Evolutionary conservation across 1,284 basidiomycete species (phyloP).

Genomic region (Bondarzewia mesenterica): DNA sequence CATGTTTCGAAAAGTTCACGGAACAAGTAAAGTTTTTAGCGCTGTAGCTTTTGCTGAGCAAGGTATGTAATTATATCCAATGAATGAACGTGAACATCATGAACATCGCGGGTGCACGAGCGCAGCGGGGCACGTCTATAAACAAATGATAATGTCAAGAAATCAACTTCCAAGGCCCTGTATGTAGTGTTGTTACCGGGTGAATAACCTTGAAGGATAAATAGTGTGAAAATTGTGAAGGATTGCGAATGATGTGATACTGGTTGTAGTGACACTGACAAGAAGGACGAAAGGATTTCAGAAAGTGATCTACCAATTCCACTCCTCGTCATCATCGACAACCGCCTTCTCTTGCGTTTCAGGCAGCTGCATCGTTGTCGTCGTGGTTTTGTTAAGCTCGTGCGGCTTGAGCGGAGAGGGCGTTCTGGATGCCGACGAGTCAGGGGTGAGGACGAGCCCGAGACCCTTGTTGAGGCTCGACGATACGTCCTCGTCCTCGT

Average conservation of each 20-base stretch:
- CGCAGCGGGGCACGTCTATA: too few relatives aligned
- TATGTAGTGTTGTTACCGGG: too few relatives aligned
- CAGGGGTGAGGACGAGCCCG: slow-evolving; percentile 22
- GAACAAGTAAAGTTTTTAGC: too few relatives aligned
- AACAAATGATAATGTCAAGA: too few relatives aligned
- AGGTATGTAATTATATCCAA: too few relatives aligned
- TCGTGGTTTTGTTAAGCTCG: slow-evolving; percentile 5
- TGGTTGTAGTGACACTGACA: neutral
- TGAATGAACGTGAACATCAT: too few relatives aligned
- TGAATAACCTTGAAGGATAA: too few relatives aligned
- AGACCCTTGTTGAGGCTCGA: slow-evolving; percentile 9
- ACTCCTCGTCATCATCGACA: slow-evolving; percentile 39
- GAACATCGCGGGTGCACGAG: too few relatives aligned
- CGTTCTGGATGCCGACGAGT: slow-evolving; percentile 13
- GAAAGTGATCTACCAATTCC: slow-evolving; percentile 45
- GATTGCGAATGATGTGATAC: neutral
- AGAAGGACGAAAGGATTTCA: neutral
- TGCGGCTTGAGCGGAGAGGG: slow-evolving; percentile 7
- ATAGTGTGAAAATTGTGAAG: neutral
- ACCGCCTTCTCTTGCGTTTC: slow-evolving; percentile 9
- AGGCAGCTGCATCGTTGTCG: neutral
- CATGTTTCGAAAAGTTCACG: too few relatives aligned
- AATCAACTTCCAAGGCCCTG: too few relatives aligned
- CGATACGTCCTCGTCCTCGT: slow-evolving; percentile 22
- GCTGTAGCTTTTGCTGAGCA: too few relatives aligned